These are phyloP conservation scores for Blastomyces gilchristii DNA, from an alignment of 2,329 filamentous ascomycete genomes.

Conservation along the genomic window DNA sequence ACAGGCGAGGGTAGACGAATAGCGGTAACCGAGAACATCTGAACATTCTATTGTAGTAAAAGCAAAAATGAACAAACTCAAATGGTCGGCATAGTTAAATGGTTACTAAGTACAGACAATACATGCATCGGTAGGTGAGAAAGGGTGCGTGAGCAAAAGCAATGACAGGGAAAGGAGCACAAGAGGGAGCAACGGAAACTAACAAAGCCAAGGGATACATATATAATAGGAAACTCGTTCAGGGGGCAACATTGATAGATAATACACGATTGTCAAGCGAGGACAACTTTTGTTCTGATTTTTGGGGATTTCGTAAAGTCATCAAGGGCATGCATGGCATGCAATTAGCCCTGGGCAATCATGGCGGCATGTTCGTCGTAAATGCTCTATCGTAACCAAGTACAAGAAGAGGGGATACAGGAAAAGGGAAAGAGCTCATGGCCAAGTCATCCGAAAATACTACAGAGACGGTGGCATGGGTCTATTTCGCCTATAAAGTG, in stretches of 20 bases:
- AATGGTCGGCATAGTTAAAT: not conserved
- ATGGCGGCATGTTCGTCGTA: constrained; percentile 8
- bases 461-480: not conserved
- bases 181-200: not conserved
- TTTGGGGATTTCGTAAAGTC: constrained; percentile 3
- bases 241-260: not conserved
- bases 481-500: not conserved
- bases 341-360: constrained; percentile 9
- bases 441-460: not conserved
- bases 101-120: constrained; percentile 3
- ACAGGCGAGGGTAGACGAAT: not conserved
- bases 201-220: not conserved
- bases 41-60: not conserved
- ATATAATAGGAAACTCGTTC: not conserved
- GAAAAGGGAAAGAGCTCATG: not conserved
- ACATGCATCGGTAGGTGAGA: constrained; percentile 1
- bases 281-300: constrained; percentile 1
- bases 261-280: constrained; percentile 2
- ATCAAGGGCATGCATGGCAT: constrained; percentile 9
- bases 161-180: not conserved
- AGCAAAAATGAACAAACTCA: not conserved
- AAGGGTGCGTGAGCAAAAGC: not conserved
- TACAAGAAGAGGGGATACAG: not conserved
- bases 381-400: constrained; percentile 3
- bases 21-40: not conserved